phyloP scores from a whole-genome alignment of 352 stramenopile genomes.

The Elongisporangium prolatum region DNA sequence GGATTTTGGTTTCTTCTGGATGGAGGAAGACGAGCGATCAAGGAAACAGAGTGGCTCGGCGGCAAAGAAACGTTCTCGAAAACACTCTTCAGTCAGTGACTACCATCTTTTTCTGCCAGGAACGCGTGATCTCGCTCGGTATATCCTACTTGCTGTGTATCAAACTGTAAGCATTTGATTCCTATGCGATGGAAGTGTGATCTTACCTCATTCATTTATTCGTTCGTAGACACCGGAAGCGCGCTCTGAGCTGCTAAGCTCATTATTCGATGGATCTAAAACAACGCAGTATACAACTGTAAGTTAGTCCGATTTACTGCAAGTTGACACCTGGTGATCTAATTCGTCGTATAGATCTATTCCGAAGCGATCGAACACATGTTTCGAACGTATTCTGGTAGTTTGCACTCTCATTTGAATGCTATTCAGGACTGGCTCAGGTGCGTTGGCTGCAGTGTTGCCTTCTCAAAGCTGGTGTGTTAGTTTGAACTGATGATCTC shows the following conservation, averaged over 20 bases:
- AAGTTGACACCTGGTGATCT: neutral
- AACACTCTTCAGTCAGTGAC: neutral
- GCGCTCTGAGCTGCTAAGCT: constrained; percentile 41
- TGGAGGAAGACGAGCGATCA: constrained; percentile 15
- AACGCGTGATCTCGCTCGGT: constrained; percentile 3
- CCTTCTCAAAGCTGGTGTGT: neutral
- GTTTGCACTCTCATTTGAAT: constrained; percentile 39
- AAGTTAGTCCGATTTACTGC: neutral
- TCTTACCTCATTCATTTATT: neutral
- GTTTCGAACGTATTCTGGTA: constrained; percentile 20
- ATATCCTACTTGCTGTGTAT: constrained; percentile 14
- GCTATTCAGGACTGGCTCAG: constrained; percentile 68
- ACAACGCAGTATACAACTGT: constrained; percentile 5
- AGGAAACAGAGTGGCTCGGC: neutral
- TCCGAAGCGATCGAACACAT: constrained; percentile 13
- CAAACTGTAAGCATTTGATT: constrained; percentile 7
- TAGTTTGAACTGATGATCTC: neutral
- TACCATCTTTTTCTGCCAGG: neutral
- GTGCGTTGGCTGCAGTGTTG: constrained; percentile 12
- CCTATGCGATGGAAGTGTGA: neutral
- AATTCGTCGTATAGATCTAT: constrained; percentile 7
- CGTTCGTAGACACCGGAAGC: constrained; percentile 36
- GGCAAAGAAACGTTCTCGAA: neutral
- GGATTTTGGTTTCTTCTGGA: constrained; percentile 66
- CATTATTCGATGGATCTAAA: constrained; percentile 33